A percentile compares a stretch with the other conserved stretches of the same genome.
phyloP scores from a whole-genome alignment of 2,329 filamentous ascomycete genomes.

The Clonostachys chloroleuca region DNA sequence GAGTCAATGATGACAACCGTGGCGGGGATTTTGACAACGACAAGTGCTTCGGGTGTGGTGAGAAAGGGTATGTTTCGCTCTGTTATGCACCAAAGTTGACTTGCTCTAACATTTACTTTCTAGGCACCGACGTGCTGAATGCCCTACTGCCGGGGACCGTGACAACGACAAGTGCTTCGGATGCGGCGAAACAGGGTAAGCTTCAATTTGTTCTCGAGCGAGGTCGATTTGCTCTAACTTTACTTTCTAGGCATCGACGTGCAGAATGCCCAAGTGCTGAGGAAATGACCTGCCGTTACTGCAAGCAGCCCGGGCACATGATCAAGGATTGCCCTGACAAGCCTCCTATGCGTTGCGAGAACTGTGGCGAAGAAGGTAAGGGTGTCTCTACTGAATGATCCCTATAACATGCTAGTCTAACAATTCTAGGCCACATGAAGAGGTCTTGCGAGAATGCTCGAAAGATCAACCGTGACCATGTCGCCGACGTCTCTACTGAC shows the following conservation, averaged over 20 bases:
- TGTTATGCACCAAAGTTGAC: too few relatives aligned
- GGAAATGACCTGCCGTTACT: slow-evolving; percentile 33
- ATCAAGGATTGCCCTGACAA: slow-evolving; percentile 60
- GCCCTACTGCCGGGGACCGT: slow-evolving; percentile 18
- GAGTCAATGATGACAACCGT: neutral
- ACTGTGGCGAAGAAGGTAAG: slow-evolving; percentile 54
- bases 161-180: slow-evolving; percentile 25
- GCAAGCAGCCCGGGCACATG: slow-evolving; percentile 47
- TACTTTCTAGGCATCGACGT: slow-evolving; percentile 15
- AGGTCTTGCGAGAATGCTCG: slow-evolving; percentile 55
- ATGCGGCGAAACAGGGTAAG: slow-evolving; percentile 28
- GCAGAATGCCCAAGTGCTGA: slow-evolving; percentile 26
- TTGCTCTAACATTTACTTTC: slow-evolving; percentile 2
- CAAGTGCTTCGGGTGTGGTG: slow-evolving; percentile 30
- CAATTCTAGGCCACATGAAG: slow-evolving; percentile 44
- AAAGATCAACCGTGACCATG: slow-evolving; percentile 47
- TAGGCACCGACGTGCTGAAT: slow-evolving; percentile 26
- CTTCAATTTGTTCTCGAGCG: neutral
- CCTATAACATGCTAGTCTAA: slow-evolving; percentile 5
- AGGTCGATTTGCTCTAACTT: slow-evolving; percentile 3
- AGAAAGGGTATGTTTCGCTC: slow-evolving; percentile 21
- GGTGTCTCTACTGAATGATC: neutral
- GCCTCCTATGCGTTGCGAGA: slow-evolving; percentile 50
- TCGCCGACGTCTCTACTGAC: slow-evolving; percentile 46
- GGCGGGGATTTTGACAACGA: slow-evolving; percentile 14